Conservation (phyloP, 73 alveolate species). For the Paramecium biaurelia region DNA sequence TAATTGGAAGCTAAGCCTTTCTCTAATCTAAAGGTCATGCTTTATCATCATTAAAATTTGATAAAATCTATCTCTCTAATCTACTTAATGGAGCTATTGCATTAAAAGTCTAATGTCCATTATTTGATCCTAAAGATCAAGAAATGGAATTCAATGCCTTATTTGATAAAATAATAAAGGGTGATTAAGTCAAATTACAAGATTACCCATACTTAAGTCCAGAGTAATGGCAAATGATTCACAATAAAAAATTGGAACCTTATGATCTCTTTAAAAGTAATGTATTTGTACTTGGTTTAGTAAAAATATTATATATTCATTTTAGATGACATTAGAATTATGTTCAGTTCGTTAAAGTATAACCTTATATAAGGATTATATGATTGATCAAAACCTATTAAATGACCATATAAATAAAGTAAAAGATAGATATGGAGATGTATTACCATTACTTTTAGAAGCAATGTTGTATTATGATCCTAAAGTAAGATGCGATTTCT, state of each 20-base stretch:
- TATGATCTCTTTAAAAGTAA: neutral
- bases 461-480: neutral
- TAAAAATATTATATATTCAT: neutral
- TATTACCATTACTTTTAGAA: neutral
- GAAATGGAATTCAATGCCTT: neutral
- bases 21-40: constrained; percentile 18
- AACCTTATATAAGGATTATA: neutral
- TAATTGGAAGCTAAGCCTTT: constrained; percentile 10
- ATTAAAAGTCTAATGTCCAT: neutral
- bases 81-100: neutral
- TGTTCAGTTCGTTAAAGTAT: neutral
- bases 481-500: neutral
- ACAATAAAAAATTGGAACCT: neutral
- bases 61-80: neutral
- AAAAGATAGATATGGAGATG: neutral
- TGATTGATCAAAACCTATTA: neutral
- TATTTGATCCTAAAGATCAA: neutral
- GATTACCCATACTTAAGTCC: constrained; percentile 1
- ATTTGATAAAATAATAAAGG: neutral
- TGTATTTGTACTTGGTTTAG: constrained; percentile 34
- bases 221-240: neutral
- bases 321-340: constrained; percentile 16
- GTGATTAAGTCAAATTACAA: neutral
- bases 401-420: neutral
- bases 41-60: neutral